Base-by-base conservation (phyloP, 1,284 basidiomycete species). In the Microbotryum scabiosae region DNA sequence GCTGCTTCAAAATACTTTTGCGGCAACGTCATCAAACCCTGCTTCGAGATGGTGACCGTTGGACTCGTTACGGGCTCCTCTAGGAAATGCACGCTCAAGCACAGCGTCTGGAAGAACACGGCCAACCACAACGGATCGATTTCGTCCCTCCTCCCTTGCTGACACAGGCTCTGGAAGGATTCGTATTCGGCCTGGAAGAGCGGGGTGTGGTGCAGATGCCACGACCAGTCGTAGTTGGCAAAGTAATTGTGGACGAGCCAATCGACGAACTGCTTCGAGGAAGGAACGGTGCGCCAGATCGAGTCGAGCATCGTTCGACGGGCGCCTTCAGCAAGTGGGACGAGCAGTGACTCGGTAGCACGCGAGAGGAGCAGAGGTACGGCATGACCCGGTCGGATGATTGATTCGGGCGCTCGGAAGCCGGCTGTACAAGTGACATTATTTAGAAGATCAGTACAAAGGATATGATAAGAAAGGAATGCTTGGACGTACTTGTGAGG, bases 121-220 rank as follows among this genome's bases (percentile, higher is more conserved):
- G 62, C 56, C 32, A 68, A 51, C 62, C 62, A 68, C 5, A 64
- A 54, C 5, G 65, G 65, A 56, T 66, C 64, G n/a, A 68, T 50
- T 51, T 66, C 62, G 44, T 61, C 48, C 25, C 55, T 54, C 7
- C 65, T 44, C 6, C 64, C 62, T 32, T 62, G 56, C 20, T 41
- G 23, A 10, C 62, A n/a, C 18, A 68, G 52, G n/a, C 55, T 30
- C 32, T 55, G 45, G 47, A 68, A 66, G 1, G 62, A 64, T 18
- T 66, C 60, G 55, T 68, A 68, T 20, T 68, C 64, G 49, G 60
- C 59, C 25, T 57, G 53, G 53, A 68, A 66, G 1, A 59, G 64
- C 44, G 67, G 67, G 2, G 44, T 28, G 43, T 68, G 66, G 12
- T 63, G 64, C 5, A 60, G 61, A 26, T 59, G 61, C 64, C 67